Evolutionary conservation across 2,329 filamentous ascomycete species (phyloP).

Genomic region (Colletotrichum echinochloae): DNA sequence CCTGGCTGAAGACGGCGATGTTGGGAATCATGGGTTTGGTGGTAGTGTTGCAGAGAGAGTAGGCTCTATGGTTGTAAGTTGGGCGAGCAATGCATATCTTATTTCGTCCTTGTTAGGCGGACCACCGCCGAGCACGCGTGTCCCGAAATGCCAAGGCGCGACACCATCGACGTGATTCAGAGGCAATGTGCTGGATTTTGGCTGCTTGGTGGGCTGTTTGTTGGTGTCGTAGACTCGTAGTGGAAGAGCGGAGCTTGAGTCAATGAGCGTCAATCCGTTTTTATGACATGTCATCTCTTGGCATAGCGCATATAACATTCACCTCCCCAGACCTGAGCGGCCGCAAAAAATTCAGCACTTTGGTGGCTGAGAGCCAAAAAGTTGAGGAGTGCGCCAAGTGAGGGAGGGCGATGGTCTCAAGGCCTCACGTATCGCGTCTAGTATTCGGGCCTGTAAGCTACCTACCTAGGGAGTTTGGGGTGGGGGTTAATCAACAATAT

Average conservation of each 20-base stretch:
- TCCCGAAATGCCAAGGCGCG: neutral
- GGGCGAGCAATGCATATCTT: constrained; percentile 1
- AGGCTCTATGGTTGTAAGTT: constrained; percentile 38
- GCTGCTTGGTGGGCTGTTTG: neutral
- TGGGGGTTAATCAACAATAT: neutral
- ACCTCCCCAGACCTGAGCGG: no score
- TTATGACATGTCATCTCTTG: neutral
- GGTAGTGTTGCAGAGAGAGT: constrained; percentile 93
- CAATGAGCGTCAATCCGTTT: no score
- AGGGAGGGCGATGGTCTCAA: neutral
- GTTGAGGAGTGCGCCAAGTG: no score
- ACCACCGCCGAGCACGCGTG: neutral
- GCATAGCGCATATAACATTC: neutral
- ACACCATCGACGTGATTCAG: neutral
- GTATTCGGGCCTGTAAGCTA: neutral
- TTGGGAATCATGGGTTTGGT: constrained; percentile 94
- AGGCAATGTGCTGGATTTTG: neutral
- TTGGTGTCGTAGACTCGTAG: no score
- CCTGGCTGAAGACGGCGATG: constrained; percentile 97
- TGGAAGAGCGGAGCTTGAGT: neutral
- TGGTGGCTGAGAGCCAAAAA: neutral
- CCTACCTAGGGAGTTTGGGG: no score
- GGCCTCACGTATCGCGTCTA: neutral
- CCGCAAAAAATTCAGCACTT: neutral
- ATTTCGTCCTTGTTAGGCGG: neutral